Evolutionary conservation across 2,329 filamentous ascomycete species (phyloP), one percentile per base, ranked within the genome.

Genomic region (Hypoxylon rubiginosum): DNA sequence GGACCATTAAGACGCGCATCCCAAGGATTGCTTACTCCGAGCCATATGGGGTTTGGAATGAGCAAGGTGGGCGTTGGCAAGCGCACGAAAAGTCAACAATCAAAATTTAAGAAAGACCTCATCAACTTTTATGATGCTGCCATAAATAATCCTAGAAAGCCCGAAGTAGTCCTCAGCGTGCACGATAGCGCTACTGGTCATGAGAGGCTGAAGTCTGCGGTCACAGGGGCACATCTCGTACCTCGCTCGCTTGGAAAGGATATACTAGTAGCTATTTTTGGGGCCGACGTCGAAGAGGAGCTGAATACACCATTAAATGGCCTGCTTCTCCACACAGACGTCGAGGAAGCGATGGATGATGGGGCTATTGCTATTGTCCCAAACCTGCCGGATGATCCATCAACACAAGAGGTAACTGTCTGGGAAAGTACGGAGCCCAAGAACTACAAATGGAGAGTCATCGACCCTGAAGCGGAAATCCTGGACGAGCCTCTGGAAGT

Each of bases 371-470:
- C 24, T 2, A 62, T 62, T 15, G 58, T 51, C n/a, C 58, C 58
- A 32, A 34, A 61, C n/a, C 7, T 61, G 8, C 13, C 50, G 19
- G 21, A 55, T 41, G 34, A 61, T 21, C 50, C 58, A 56, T 56
- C 51, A 19, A 15, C 45, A 51, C 17, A 56, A 45, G 51, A 62
- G 43, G 41, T 61, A 4, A 11, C 30, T 45, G 8, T 17, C 6
- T 62, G 51, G 58, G 52, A 56, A 61, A 30, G 13, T 55, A 21
- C 15, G 7, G 28, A 17, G 28, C 51, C 36, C 24, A 51, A 56
- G 45, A 4, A 51, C 17, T 62, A 56, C 26, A 56, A 62, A 51
- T 62, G 59, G 53, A 39, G 15, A 41, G 46, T 62, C 13, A 39
- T 57, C 2, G 59, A 62, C 21, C 52, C 45, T 8, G 39, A 57